Evolutionary conservation across 345 rosid genomes (phyloP).

Genomic region (Syzygium aromaticum): DNA sequence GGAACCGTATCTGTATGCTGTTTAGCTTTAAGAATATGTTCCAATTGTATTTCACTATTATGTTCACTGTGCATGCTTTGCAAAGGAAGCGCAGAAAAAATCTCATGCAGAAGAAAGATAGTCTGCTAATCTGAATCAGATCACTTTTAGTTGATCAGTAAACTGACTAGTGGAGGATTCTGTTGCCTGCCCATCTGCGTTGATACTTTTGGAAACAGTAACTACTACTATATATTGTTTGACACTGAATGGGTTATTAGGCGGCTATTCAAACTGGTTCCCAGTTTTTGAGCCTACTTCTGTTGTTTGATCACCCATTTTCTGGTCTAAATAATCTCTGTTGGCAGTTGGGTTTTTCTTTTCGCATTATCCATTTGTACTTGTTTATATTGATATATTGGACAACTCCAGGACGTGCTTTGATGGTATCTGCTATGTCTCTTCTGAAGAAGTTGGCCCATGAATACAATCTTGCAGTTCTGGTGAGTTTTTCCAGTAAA

Average conservation of each 20-base stretch:
- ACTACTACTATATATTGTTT: neutral
- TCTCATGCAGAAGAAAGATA: neutral
- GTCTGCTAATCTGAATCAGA: neutral
- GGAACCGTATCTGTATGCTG: neutral
- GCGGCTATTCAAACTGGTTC: neutral
- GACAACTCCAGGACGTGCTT: slow-evolving; percentile 48
- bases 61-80: neutral
- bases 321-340: neutral
- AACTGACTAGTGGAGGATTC: neutral
- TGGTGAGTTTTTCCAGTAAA: slow-evolving; percentile 24
- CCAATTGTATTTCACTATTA: neutral
- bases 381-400: neutral
- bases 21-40: neutral
- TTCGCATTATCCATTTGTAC: neutral
- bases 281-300: neutral
- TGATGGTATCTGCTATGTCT: slow-evolving; percentile 64
- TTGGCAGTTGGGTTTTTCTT: neutral
- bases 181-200: neutral
- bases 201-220: neutral
- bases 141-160: neutral
- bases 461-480: slow-evolving; percentile 49
- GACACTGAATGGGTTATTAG: neutral
- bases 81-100: neutral
- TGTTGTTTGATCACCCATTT: neutral
- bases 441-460: slow-evolving; percentile 78